phyloP scores from a whole-genome alignment of 1,139 yeast genomes.

The Taphrina wiesneri region DNA sequence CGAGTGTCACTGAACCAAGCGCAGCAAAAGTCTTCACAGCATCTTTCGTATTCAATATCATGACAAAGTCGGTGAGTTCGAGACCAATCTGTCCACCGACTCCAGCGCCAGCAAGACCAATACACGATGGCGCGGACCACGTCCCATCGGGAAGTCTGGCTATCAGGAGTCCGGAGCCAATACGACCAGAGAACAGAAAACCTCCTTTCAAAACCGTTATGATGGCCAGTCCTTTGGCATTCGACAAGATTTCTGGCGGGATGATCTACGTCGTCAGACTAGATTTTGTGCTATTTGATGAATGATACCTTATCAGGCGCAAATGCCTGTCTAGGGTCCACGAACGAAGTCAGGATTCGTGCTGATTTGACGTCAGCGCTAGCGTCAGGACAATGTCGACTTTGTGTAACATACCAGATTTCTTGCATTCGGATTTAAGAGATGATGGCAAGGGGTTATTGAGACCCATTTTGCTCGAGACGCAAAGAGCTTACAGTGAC shows the following conservation, averaged over 20 bases:
- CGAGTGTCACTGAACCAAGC: constrained; percentile 88
- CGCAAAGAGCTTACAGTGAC: neutral
- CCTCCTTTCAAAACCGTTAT: constrained; percentile 85
- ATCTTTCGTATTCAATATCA: constrained; percentile 76
- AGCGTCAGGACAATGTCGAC: constrained; percentile 56
- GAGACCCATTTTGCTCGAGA: constrained; percentile 64
- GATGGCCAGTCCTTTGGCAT: constrained; percentile 90
- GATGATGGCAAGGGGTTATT: constrained; percentile 96
- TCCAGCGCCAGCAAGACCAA: constrained; percentile 81
- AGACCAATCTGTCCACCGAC: constrained; percentile 98
- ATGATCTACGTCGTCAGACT: constrained; percentile 47
- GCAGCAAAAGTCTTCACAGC: constrained; percentile 96
- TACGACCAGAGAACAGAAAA: constrained; percentile 91
- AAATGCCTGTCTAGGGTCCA: constrained; percentile 35
- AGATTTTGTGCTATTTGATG: neutral
- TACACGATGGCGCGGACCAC: constrained; percentile 99
- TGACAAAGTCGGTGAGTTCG: constrained; percentile 93
- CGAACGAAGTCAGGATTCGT: constrained; percentile 29
- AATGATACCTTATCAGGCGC: constrained; percentile 49
- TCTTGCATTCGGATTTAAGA: constrained; percentile 82
- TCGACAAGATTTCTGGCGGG: constrained; percentile 82
- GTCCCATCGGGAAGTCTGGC: constrained; percentile 88
- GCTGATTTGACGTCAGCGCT: neutral
- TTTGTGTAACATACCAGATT: constrained; percentile 94
- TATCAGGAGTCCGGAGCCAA: constrained; percentile 94